Conservation (phyloP, 139 green algal species). For the Ettlia oleoabundans region DNA sequence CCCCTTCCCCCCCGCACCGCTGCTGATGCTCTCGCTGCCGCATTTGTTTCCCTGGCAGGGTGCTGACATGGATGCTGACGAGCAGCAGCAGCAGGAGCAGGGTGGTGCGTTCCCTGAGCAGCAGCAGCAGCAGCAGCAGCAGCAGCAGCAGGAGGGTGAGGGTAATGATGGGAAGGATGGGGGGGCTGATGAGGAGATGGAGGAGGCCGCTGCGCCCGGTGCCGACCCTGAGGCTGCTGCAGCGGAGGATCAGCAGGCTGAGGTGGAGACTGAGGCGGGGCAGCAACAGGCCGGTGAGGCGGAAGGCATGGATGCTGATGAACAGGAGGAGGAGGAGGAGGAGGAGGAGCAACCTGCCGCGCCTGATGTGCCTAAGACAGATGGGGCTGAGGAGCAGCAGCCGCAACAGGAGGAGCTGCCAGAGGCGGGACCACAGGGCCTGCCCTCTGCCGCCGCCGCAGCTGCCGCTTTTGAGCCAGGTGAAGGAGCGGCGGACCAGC, state of each 20-base stretch:
- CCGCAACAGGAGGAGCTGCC: conserved; percentile 23
- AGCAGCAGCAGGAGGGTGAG: conserved; percentile 28
- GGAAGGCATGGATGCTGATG: conserved; percentile 35
- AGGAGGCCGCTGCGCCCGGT: conserved; percentile 32
- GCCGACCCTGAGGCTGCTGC: conserved; percentile 23
- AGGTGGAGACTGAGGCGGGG: background rate
- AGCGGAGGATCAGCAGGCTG: conserved; percentile 30
- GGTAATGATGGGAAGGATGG: conserved; percentile 32
- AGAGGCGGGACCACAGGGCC: conserved; percentile 63
- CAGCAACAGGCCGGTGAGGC: conserved; percentile 23
- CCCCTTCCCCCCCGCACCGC: too few relatives aligned
- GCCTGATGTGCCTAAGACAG: background rate
- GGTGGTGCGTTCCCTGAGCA: conserved; percentile 15
- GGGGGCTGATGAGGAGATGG: conserved; percentile 33
- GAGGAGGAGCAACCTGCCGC: background rate
- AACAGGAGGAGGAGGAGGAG: conserved; percentile 23
- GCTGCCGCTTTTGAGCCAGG: conserved; percentile 26
- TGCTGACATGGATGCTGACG: background rate
- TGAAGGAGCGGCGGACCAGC: conserved; percentile 36
- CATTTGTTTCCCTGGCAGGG: background rate
- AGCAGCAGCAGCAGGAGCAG: conserved; percentile 16
- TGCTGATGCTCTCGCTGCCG: background rate
- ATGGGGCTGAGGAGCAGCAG: background rate
- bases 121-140: background rate
- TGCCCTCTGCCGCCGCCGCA: conserved; percentile 48